A percentile compares a stretch with the other conserved stretches of the same genome.
Evolutionary conservation across 202 grass and related monocot species (phyloP).

Genomic region (Panicum virgatum): DNA sequence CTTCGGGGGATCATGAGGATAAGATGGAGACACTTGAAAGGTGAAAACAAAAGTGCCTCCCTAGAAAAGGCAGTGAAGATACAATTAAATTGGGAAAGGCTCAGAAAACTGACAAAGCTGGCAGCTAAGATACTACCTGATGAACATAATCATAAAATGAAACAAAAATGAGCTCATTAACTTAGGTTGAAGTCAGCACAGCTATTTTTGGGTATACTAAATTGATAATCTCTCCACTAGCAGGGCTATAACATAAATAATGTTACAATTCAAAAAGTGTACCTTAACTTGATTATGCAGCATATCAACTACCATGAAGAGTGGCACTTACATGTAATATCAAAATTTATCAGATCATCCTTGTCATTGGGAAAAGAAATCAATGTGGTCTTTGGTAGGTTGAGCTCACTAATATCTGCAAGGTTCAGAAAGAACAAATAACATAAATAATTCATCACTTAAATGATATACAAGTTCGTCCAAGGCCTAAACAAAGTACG

Average conservation of each 20-base stretch:
- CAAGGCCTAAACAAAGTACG: too few relatives aligned
- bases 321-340: conserved; percentile 72
- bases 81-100: background rate
- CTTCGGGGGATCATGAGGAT: conserved; percentile 89
- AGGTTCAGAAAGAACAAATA: background rate
- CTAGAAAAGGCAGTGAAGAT: conserved; percentile 27
- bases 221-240: background rate
- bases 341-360: conserved; percentile 90
- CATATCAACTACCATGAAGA: background rate
- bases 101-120: background rate
- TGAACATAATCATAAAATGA: conserved; percentile 13
- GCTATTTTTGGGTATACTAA: background rate
- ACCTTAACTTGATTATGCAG: background rate
- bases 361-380: conserved; percentile 97
- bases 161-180: background rate
- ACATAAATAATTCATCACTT: conserved; percentile 5
- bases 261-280: background rate
- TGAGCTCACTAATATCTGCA: conserved; percentile 90
- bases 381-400: conserved; percentile 71
- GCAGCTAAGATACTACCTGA: background rate
- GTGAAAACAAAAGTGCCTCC: conserved; percentile 72
- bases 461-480: too few relatives aligned
- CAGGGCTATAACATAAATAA: background rate
- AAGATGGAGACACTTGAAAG: too few relatives aligned
- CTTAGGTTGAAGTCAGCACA: background rate